Percentiles rank a stretch among this genome's conserved stretches.
Conservation (phyloP, 441 rosid species). For the Adansonia madagascariensis region DNA sequence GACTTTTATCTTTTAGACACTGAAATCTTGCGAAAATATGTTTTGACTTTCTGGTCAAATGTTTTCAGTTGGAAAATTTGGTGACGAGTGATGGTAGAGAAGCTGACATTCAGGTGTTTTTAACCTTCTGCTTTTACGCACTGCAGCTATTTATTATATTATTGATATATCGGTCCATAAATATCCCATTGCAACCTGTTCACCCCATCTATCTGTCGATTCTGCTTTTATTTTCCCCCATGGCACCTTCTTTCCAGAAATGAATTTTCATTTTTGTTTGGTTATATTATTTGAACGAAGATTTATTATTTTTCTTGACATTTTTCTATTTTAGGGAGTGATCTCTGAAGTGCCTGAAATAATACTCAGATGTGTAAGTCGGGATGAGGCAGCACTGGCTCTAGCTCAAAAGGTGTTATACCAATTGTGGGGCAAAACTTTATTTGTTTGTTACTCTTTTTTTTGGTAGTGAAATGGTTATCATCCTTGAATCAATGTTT, state of each 20-base stretch:
- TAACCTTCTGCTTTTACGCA: constrained; percentile 18
- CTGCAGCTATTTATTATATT: not conserved
- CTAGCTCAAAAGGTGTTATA: constrained; percentile 83
- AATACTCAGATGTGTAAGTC: constrained; percentile 86
- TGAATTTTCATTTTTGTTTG: constrained; percentile 15
- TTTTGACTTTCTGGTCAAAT: constrained; percentile 35
- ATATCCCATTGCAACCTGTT: not conserved
- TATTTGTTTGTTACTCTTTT: not conserved
- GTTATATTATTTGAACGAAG: not conserved
- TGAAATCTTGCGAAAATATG: constrained; percentile 14
- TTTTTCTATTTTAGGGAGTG: constrained; percentile 55
- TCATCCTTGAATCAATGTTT: constrained; percentile 14
- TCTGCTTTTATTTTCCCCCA: not conserved
- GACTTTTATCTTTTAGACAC: not conserved
- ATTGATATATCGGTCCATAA: not conserved
- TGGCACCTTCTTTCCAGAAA: not conserved
- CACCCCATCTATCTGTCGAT: not conserved
- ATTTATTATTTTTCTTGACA: not conserved
- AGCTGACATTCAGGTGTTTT: constrained; percentile 85
- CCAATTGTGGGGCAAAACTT: not conserved
- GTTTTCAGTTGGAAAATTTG: constrained; percentile 81
- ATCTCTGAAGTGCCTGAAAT: constrained; percentile 95
- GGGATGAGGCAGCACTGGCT: constrained; percentile 98
- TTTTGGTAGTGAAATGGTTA: not conserved
- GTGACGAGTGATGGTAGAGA: constrained; percentile 69